Evolutionary conservation across 2,329 filamentous ascomycete species (phyloP).

Genomic region (Rhexocercosporidium sp.): DNA sequence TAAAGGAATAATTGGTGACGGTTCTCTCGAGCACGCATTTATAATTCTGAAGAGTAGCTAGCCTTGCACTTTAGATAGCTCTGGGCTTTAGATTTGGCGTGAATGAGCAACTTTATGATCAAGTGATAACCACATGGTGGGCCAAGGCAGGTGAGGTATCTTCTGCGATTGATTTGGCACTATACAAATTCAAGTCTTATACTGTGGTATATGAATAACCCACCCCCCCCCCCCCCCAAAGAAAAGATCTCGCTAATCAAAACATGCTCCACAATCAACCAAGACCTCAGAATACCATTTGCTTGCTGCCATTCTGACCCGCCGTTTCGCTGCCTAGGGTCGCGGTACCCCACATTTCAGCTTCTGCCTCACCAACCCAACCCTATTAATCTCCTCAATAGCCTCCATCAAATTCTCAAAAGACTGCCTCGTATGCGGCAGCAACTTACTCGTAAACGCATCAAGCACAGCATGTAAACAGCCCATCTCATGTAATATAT

Average conservation of each 20-base stretch:
- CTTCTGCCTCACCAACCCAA: neutral
- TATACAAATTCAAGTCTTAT: no score
- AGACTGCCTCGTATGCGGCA: neutral
- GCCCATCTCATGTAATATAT: slow-evolving; percentile 23
- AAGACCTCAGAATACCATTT: no score
- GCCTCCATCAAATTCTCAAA: slow-evolving; percentile 19
- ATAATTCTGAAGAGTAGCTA: neutral
- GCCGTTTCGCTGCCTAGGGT: neutral
- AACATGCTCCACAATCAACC: neutral
- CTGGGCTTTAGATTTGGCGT: neutral
- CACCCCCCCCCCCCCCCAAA: no score
- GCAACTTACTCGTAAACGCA: slow-evolving; percentile 20
- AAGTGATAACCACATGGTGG: no score
- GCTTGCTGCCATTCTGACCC: neutral
- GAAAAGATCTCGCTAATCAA: no score
- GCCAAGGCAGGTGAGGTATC: no score
- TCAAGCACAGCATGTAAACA: slow-evolving; percentile 24
- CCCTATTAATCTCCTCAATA: slow-evolving; percentile 4
- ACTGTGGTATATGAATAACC: no score
- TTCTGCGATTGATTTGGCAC: no score
- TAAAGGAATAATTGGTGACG: neutral
- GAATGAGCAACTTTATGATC: no score
- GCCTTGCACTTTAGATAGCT: neutral
- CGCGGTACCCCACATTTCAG: neutral
- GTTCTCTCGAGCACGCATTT: neutral